Percentiles rank a stretch among this genome's conserved stretches.
phyloP scores from a whole-genome alignment of 371 early-diverging fungal genomes.

The Mortierella sp. region DNA sequence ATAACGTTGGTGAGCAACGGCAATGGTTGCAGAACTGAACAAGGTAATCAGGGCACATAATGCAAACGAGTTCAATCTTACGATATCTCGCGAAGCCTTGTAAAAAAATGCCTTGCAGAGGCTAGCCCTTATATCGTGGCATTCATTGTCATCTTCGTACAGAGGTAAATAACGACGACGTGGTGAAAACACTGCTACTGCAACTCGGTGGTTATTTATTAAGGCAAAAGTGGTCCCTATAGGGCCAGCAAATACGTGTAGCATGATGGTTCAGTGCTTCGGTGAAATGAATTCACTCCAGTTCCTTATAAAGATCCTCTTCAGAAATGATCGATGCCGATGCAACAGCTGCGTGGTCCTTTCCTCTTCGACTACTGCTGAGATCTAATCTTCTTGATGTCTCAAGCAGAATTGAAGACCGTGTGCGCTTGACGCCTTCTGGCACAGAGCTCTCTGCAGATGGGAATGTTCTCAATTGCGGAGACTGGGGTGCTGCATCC shows the following conservation, averaged over 20 bases:
- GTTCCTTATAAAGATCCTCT: slow-evolving; percentile 30
- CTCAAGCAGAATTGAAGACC: background rate
- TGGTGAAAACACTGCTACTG: too few species aligned
- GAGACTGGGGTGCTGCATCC: slow-evolving; percentile 3
- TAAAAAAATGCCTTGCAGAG: too few species aligned
- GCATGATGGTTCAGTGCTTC: too few species aligned
- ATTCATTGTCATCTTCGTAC: too few species aligned
- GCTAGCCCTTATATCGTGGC: too few species aligned
- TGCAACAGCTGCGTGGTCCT: background rate
- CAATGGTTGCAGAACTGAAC: background rate
- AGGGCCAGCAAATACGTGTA: too few species aligned
- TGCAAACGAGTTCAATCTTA: background rate
- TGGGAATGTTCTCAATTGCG: background rate
- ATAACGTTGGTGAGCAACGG: background rate
- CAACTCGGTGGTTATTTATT: too few species aligned
- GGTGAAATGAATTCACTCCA: slow-evolving; percentile 7
- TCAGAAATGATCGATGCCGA: slow-evolving; percentile 22
- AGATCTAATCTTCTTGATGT: background rate
- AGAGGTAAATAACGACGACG: too few species aligned
- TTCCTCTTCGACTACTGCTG: background rate
- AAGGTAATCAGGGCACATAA: background rate
- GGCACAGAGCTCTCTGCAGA: slow-evolving; percentile 2
- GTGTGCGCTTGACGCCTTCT: background rate
- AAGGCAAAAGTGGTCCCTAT: too few species aligned
- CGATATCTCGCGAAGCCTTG: too few species aligned